phyloP scores from a whole-genome alignment of 805 yeast species.

The Hagleromyces aurorensis region DNA sequence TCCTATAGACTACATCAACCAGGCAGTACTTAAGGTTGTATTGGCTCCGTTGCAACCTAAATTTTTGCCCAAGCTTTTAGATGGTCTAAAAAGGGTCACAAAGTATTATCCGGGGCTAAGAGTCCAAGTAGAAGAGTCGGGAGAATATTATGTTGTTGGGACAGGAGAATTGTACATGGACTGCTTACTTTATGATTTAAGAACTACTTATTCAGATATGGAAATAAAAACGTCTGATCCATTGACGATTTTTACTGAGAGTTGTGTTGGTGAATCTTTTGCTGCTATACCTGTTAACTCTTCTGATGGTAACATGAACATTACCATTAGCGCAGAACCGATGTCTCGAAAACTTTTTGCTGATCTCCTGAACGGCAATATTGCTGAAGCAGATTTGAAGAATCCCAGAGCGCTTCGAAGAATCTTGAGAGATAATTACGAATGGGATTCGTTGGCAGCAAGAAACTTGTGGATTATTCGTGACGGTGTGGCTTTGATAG shows the following conservation, averaged over 20 bases:
- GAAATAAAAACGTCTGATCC: conserved; percentile 83
- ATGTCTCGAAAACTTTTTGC: conserved; percentile 44
- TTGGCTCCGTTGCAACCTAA: conserved; percentile 75
- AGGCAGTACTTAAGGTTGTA: conserved; percentile 70
- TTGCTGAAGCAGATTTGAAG: conserved; percentile 42
- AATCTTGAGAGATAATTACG: conserved; percentile 46
- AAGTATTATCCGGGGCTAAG: conserved; percentile 58
- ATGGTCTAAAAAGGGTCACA: conserved; percentile 57
- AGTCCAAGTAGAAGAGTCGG: conserved; percentile 77
- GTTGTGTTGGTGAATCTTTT: conserved; percentile 56
- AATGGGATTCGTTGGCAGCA: conserved; percentile 80
- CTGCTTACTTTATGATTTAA: conserved; percentile 68
- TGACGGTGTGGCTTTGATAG: conserved; percentile 50
- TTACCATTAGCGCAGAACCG: conserved; percentile 75
- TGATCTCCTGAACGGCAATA: conserved; percentile 21
- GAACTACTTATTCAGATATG: conserved; percentile 53
- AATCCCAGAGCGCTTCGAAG: conserved; percentile 43
- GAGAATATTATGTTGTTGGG: conserved; percentile 74
- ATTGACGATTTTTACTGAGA: conserved; percentile 69
- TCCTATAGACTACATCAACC: conserved; percentile 36
- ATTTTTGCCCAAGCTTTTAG: conserved; percentile 64
- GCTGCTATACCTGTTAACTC: conserved; percentile 59
- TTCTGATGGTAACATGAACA: conserved; percentile 42
- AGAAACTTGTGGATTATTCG: conserved; percentile 77
- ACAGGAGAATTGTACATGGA: conserved; percentile 87